Evolutionary conservation across 345 rosid species (phyloP).

Genomic region (Corchorus capsularis): DNA sequence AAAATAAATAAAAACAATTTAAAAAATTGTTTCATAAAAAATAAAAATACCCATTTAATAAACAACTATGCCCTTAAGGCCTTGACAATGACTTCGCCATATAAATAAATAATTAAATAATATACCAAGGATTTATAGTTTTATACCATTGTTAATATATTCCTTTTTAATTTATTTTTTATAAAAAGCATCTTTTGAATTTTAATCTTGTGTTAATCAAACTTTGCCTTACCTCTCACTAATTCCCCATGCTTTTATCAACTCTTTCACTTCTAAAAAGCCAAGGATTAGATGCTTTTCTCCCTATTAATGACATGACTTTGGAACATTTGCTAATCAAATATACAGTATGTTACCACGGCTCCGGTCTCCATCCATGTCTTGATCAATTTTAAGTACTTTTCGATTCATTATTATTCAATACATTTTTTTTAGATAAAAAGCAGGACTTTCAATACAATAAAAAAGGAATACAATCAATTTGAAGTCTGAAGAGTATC

Average conservation of each 20-base stretch:
- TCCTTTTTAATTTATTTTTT: neutral
- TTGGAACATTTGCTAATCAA: slow-evolving; percentile 2
- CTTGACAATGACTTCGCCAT: neutral
- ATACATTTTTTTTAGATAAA: too few species aligned
- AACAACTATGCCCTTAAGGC: neutral
- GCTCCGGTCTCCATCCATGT: too few species aligned
- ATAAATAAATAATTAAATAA: too few species aligned
- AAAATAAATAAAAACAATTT: too few species aligned
- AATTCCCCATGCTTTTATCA: neutral
- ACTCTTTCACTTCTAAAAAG: neutral
- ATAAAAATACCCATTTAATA: neutral
- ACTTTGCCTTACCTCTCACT: neutral
- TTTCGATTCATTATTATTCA: too few species aligned
- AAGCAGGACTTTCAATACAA: too few species aligned
- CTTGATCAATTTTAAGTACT: too few species aligned
- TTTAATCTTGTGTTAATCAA: neutral
- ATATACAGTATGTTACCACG: too few species aligned
- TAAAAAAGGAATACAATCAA: too few species aligned
- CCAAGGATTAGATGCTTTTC: slow-evolving; percentile 22
- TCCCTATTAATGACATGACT: slow-evolving; percentile 17
- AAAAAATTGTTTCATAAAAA: too few species aligned
- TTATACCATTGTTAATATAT: neutral
- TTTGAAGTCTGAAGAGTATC: too few species aligned
- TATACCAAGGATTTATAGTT: neutral
- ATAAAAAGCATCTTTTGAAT: neutral